Evolutionary conservation across 768 basidiomycete species (phyloP), one percentile per base, ranked within the genome.

Genomic region (Dioszegia aurantiaca): DNA sequence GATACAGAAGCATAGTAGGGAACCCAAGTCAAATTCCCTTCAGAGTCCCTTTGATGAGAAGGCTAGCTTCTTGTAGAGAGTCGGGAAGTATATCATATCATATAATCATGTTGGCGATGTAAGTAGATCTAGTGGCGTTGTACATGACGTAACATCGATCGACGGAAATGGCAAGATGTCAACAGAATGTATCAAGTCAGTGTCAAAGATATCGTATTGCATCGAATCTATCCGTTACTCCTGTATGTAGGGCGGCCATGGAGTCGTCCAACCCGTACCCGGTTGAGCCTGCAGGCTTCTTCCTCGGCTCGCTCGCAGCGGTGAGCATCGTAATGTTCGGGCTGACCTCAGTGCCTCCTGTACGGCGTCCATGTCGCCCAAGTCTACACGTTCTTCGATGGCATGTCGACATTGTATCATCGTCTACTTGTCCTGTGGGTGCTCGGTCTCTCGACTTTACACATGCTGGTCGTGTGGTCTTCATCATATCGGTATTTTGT

Each of bases 331-430:
- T 24, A 42, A 11, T 1, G 16, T 23, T 10, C 23, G n/a, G n/a
- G 17, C 3, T 24, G 2, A 5, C 9, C 23, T 8, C 54, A 68
- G 66, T 54, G 55, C 16, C 46, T 59, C 16, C 56, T 73, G 12
- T 74, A 67, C 49, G 72, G 69, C 3, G 47, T 65, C 0, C 72
- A 74, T 40, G 26, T 56, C 12, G 51, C 69, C 5, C 72, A 74
- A 55, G 51, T 74, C 1, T 55, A 69, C 26, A 47, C 49, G 14
- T 74, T 67, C 48, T 70, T 61, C 28, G 28, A 33, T 10, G 59
- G 62, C 21, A 30, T 53, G 11, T 30, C 40, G 30, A 30, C 52
- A 3, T 44, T 46, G 11, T 47, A 47, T 30, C 46, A 47, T n/a
- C 53, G 45, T 27, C 24, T 63, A 9, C 44, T 69, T 6, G 69